Conservation (phyloP, 805 yeast species). For the Metschnikowia noctiluminum region DNA sequence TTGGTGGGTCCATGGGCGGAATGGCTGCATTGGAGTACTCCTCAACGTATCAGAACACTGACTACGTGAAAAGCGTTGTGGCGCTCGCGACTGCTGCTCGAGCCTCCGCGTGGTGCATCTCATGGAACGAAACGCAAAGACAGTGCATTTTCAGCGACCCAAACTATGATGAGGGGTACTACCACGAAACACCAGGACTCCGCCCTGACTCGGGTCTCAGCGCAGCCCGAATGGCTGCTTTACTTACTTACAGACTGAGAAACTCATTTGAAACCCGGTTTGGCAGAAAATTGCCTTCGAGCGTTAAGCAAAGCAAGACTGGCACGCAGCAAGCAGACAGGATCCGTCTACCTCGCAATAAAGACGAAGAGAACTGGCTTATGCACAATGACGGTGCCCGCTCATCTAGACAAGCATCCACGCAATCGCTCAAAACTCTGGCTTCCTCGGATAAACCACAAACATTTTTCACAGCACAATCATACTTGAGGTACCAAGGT, state of each 20-base stretch:
- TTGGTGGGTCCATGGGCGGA: constrained; percentile 99
- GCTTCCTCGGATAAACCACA: constrained; percentile 36
- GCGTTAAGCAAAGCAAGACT: not conserved
- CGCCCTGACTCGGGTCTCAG: constrained; percentile 86
- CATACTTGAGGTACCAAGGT: constrained; percentile 92
- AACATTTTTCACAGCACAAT: constrained; percentile 88
- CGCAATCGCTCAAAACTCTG: not conserved
- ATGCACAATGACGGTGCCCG: constrained; percentile 83
- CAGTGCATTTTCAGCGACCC: constrained; percentile 96
- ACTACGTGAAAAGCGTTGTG: constrained; percentile 66
- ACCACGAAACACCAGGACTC: constrained; percentile 50
- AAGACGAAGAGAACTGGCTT: constrained; percentile 72
- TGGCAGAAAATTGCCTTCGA: constrained; percentile 61
- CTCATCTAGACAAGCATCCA: constrained; percentile 7
- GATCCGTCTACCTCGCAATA: constrained; percentile 42
- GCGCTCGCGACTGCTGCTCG: constrained; percentile 93
- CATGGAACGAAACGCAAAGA: constrained; percentile 98
- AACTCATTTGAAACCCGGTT: constrained; percentile 88
- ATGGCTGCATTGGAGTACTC: constrained; percentile 92
- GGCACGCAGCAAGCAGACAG: constrained; percentile 18
- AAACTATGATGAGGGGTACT: constrained; percentile 83
- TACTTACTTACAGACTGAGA: constrained; percentile 87
- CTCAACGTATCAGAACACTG: constrained; percentile 52
- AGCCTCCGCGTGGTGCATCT: constrained; percentile 97
- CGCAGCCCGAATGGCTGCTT: constrained; percentile 97